These are phyloP conservation scores for Magnaporthiopsis rhizophila DNA, from an alignment of 2,329 filamentous ascomycete genomes.

Conservation along the genomic window DNA sequence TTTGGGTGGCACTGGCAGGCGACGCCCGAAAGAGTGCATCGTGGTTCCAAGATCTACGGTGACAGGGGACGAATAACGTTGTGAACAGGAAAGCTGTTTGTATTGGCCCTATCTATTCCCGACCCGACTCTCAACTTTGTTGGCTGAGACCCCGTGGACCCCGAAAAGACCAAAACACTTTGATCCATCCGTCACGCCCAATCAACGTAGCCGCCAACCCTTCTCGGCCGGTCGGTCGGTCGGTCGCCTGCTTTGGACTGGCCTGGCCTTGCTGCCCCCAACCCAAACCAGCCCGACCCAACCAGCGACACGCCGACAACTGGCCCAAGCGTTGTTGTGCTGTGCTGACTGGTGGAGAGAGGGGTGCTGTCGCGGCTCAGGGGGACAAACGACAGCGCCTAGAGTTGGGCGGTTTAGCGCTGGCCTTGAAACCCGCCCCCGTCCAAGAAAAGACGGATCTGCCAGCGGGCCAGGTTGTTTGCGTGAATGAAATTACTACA, in stretches of 20 bases:
- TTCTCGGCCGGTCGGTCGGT: neutral
- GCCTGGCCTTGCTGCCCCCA: too few species aligned
- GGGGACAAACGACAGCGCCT: neutral
- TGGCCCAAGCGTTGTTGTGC: neutral
- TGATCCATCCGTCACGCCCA: neutral
- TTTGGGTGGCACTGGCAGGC: too few species aligned
- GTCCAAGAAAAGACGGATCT: neutral
- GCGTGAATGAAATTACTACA: neutral
- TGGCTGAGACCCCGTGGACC: neutral
- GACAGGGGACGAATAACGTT: neutral
- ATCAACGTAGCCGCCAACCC: neutral
- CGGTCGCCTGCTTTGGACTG: neutral
- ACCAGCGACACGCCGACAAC: neutral
- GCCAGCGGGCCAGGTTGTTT: neutral
- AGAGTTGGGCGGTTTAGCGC: neutral
- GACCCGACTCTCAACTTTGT: too few species aligned
- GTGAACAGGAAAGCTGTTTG: neutral
- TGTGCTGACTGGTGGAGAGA: neutral
- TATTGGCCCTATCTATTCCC: neutral
- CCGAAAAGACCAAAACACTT: neutral
- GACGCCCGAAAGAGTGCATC: neutral
- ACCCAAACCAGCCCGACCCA: neutral
- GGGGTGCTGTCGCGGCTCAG: too few species aligned
- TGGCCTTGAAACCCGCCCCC: neutral
- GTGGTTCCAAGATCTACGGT: neutral